Evolutionary conservation across 2,329 filamentous ascomycete genomes (phyloP), one percentile per base, ranked within the genome.

Genomic region (Bipolaris sorokiniana): DNA sequence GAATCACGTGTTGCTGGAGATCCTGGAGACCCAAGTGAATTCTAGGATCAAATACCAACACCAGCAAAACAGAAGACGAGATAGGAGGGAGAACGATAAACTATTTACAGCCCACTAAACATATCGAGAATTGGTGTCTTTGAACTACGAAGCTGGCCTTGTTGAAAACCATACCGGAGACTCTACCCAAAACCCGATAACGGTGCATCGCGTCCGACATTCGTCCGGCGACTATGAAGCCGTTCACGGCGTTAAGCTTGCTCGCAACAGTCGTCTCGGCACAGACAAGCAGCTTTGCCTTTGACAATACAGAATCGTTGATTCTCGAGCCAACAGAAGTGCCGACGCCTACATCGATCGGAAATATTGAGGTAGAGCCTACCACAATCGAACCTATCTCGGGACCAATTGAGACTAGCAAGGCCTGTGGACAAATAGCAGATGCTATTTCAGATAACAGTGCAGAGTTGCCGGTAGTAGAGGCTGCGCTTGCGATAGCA

Each of bases 401-500:
- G 1, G 72, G 70, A 7, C 73, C 74, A 0, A 67, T 75, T 22
- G 57, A 67, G 23, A 74, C 74, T 16, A 64, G 48, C 9, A 52
- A 58, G 23, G 72, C 73, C 42, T 76, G 74, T 60, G 63, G 61
- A 18, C 62, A 70, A 41, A 63, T 75, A 42, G 58, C 59, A 20
- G 48, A 62, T 5, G 45, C 62, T n/a, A 60, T 75, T 2, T 40
- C 26, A 1, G 33, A 59, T 11, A 63, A 59, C 3, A 40, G 37
- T 9, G 26, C 59, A 15, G 37, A 59, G 7, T 65, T 48, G 38
- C 67, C 69, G 2, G 69, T 59, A 31, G 65, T 76, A 5, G 63
- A 71, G 22, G 74, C 74, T 26, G 71, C 74, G 63, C 61, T 75
- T 31, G 75, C 72, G 38, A 70, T 71, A 48, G 66, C 69, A 18